Percentiles rank a stretch among this genome's conserved stretches.
These are phyloP conservation scores for Salix brachista DNA, from an alignment of 345 rosid genomes.

Conservation along the genomic window DNA sequence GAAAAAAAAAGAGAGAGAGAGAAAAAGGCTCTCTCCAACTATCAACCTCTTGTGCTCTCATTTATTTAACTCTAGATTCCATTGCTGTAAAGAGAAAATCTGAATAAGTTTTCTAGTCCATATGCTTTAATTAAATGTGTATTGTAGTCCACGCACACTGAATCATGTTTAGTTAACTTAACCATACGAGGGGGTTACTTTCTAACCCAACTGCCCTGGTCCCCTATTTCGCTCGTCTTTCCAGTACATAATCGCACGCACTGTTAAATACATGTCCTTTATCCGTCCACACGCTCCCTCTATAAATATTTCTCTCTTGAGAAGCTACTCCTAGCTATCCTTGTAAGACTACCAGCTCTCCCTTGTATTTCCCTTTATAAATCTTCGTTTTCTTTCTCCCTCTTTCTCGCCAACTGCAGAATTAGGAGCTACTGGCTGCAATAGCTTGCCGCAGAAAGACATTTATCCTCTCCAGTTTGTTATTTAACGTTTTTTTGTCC, in stretches of 20 bases:
- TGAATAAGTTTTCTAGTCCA: too few species aligned
- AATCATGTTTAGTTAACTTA: not conserved
- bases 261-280: not conserved
- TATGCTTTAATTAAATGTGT: too few species aligned
- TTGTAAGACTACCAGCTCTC: not conserved
- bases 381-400: not conserved
- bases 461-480: constrained; percentile 7
- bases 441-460: not conserved
- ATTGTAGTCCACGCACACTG: not conserved
- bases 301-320: not conserved
- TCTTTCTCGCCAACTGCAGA: not conserved
- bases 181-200: not conserved
- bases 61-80: too few species aligned
- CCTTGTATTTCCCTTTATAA: not conserved
- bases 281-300: not conserved
- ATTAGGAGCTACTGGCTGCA: not conserved
- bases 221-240: not conserved
- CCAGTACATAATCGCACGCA: not conserved
- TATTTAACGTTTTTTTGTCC: constrained; percentile 13
- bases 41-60: too few species aligned
- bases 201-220: not conserved
- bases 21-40: too few species aligned
- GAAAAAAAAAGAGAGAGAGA: too few species aligned
- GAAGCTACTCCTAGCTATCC: not conserved
- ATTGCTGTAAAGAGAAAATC: too few species aligned